Conservation (phyloP, 2,329 filamentous ascomycete genomes). For the Fusarium compactum region DNA sequence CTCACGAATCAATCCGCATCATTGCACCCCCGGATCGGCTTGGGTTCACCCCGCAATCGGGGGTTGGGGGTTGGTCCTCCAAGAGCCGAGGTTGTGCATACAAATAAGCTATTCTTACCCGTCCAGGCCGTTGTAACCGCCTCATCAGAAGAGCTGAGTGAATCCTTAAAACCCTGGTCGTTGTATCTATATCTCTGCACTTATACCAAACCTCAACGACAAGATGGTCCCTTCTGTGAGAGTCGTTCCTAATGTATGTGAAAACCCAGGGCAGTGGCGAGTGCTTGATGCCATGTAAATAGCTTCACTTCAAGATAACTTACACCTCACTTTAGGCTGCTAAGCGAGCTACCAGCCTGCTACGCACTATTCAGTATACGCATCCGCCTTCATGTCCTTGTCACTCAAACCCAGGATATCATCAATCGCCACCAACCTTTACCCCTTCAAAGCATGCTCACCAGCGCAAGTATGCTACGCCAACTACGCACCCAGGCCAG, state of each 20-base stretch:
- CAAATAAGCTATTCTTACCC: slow-evolving; percentile 27
- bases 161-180: slow-evolving; percentile 7
- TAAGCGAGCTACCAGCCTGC: slow-evolving; percentile 75
- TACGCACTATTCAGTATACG: slow-evolving; percentile 90
- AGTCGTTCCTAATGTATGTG: slow-evolving; percentile 52
- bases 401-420: slow-evolving; percentile 87
- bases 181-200: slow-evolving; percentile 1
- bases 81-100: slow-evolving; percentile 39
- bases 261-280: neutral
- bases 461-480: slow-evolving; percentile 75
- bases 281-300: neutral
- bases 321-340: slow-evolving; percentile 60
- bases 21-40: slow-evolving; percentile 32
- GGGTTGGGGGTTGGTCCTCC: slow-evolving; percentile 36
- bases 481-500: slow-evolving; percentile 69
- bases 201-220: slow-evolving; percentile 12
- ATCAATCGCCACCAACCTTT: slow-evolving; percentile 73
- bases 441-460: slow-evolving; percentile 58
- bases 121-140: slow-evolving; percentile 10
- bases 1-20: slow-evolving; percentile 36
- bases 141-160: slow-evolving; percentile 9
- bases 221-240: slow-evolving; percentile 50
- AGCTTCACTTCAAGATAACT: slow-evolving; percentile 1
- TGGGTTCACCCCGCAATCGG: slow-evolving; percentile 39
- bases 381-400: slow-evolving; percentile 92